Conservation (phyloP, 2,329 filamentous ascomycete genomes). For the Allantophomopsis lycopodina region DNA sequence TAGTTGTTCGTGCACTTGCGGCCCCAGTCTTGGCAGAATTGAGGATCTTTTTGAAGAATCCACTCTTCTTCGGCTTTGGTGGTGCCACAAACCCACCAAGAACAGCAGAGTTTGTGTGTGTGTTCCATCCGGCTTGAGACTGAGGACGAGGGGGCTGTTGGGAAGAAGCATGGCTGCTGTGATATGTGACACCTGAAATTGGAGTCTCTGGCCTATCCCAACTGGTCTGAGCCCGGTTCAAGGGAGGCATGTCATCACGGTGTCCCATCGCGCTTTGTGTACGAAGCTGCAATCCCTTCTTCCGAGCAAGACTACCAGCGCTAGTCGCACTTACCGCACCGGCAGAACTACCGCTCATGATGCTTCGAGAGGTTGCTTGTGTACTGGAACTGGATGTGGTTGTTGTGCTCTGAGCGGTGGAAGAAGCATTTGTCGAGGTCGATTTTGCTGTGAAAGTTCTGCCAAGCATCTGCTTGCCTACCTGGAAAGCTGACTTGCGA, state of each 20-base stretch:
- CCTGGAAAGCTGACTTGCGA: constrained; percentile 67
- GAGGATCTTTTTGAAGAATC: constrained; percentile 91
- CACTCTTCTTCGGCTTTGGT: constrained; percentile 61
- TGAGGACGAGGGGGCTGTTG: constrained; percentile 33
- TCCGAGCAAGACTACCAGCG: constrained; percentile 80
- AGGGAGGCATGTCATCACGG: constrained; percentile 21
- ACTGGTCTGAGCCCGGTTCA: constrained; percentile 13
- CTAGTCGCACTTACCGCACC: constrained; percentile 89
- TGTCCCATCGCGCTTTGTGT: constrained; percentile 53
- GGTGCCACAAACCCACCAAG: constrained; percentile 69
- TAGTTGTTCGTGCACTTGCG: constrained; percentile 75
- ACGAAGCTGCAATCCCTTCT: constrained; percentile 38
- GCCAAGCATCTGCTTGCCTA: constrained; percentile 54
- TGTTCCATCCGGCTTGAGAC: constrained; percentile 49
- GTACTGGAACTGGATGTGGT: constrained; percentile 57
- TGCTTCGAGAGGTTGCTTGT: constrained; percentile 64
- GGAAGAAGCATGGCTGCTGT: constrained; percentile 61
- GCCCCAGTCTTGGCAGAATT: constrained; percentile 90
- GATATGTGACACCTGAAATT: constrained; percentile 74
- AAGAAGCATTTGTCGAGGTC: constrained; percentile 66
- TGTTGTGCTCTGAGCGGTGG: constrained; percentile 51
- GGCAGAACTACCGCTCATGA: constrained; percentile 91
- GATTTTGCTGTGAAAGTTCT: constrained; percentile 85
- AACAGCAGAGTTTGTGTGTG: constrained; percentile 51
- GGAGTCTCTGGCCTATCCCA: constrained; percentile 45